A percentile compares a stretch with the other conserved stretches of the same genome.
Evolutionary conservation across 345 rosid genomes (phyloP).

Genomic region (Linum tenue): DNA sequence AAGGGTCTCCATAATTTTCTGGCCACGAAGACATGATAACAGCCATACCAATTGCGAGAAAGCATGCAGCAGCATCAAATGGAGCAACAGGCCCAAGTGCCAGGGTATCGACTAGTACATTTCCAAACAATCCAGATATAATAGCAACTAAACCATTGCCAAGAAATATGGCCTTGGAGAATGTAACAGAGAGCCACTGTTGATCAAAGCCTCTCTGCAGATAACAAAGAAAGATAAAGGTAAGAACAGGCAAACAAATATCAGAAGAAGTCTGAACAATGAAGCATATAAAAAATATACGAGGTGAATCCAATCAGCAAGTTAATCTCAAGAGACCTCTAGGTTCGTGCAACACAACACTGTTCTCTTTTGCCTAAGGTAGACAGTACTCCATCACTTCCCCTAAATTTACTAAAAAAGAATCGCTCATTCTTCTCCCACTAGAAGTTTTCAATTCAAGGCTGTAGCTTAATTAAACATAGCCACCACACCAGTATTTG

Average conservation of each 20-base stretch:
- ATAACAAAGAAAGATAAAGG: slow-evolving; percentile 9
- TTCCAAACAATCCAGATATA: slow-evolving; percentile 73
- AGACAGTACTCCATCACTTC: no score
- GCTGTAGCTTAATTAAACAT: no score
- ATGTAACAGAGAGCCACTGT: slow-evolving; percentile 84
- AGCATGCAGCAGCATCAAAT: slow-evolving; percentile 90
- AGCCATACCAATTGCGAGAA: slow-evolving; percentile 90
- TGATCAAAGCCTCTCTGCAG: slow-evolving; percentile 80
- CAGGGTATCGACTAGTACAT: slow-evolving; percentile 65
- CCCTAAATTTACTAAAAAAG: no score
- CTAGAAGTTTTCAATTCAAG: no score
- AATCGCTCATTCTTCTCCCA: no score
- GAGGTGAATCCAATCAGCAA: no score
- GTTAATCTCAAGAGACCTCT: no score
- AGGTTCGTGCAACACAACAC: no score
- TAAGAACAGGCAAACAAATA: slow-evolving; percentile 1
- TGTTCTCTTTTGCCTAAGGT: no score
- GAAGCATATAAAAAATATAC: no score
- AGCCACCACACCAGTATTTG: background rate
- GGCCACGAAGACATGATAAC: slow-evolving; percentile 72
- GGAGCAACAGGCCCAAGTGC: slow-evolving; percentile 98
- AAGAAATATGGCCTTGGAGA: slow-evolving; percentile 90
- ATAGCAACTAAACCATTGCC: slow-evolving; percentile 94
- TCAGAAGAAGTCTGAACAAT: background rate
- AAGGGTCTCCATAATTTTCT: slow-evolving; percentile 82